Evolutionary conservation across 2,329 filamentous ascomycete species (phyloP), one percentile per base, ranked within the genome.

Genomic region (Venturiaceae sp.): DNA sequence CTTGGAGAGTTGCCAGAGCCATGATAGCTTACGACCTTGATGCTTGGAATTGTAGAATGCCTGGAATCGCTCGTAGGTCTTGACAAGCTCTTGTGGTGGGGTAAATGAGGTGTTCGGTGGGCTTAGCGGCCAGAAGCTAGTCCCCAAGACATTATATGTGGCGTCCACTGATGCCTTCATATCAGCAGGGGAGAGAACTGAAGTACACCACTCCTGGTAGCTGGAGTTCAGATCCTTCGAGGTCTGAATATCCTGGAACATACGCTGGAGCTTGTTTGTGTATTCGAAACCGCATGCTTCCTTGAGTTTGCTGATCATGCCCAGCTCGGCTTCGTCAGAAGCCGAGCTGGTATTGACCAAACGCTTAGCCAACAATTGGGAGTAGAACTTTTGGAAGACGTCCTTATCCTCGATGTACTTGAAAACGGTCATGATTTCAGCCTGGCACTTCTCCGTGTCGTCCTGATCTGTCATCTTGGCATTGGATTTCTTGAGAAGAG

Each of bases 351-450:
- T 91, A 72, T 96, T 90, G 19, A 99, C 94, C 58, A 99, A 77
- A 66, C 94, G 90, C 71, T 95, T 90, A 54, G 94, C 94, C 66
- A 99, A 78, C 86, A 96, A 96, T 62, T 92, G 88, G 1, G 92
- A 95, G 75, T 99, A 99, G 75, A 96, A 99, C 73, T 97, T 99
- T 73, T 97, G 94, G 81, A 99, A 99, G 5, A 99, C 95, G 68
- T 99, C 94, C 80, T 99, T 99, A 75, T 99, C 95, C 71, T 99
- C 94, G 63, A 99, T 97, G 74, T 99, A 99, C 77, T 97, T 97
- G 83, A 99, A 99, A 58, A 99, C 90, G 1, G 92, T 96, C 94
- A 99, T 99, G 67, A 99, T 94, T 71, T 96, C 90, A 21, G 84
- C 85, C 32, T 97, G 78, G 33, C 90, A 87, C 64, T 87, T 86